phyloP scores from a whole-genome alignment of 176 grass and related monocot genomes.

The Triticum dicoccoides region DNA sequence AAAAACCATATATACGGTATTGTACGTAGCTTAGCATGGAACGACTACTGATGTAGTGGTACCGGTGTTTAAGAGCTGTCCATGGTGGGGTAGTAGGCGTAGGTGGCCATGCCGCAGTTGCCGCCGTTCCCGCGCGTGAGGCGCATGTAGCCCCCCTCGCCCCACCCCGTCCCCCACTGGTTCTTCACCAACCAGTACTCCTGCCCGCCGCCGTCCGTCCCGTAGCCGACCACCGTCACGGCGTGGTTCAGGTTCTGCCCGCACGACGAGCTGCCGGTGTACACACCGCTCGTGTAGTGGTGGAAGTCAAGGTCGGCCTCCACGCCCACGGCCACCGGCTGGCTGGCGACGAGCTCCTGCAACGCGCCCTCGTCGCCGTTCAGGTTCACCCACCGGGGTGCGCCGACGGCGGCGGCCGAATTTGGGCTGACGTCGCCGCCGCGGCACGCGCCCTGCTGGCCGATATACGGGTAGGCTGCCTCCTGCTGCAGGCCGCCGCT shows the following conservation, averaged over 20 bases:
- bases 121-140: neutral
- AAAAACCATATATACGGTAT: too few species aligned
- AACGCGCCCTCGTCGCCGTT: slow-evolving; percentile 36
- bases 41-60: too few species aligned
- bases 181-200: slow-evolving; percentile 70
- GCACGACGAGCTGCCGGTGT: slow-evolving; percentile 36
- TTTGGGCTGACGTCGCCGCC: neutral
- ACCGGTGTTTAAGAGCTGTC: neutral
- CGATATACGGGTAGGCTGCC: slow-evolving; percentile 36
- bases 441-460: slow-evolving; percentile 21
- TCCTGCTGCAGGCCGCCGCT: slow-evolving; percentile 47
- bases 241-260: slow-evolving; percentile 48
- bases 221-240: slow-evolving; percentile 49
- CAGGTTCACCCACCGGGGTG: neutral
- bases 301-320: slow-evolving; percentile 53
- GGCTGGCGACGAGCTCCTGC: slow-evolving; percentile 24
- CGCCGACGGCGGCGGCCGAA: slow-evolving; percentile 7
- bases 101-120: slow-evolving; percentile 48
- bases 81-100: slow-evolving; percentile 47
- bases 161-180: slow-evolving; percentile 58
- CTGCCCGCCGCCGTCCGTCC: neutral
- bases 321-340: slow-evolving; percentile 41
- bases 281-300: slow-evolving; percentile 45
- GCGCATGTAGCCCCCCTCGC: slow-evolving; percentile 30
- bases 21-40: too few species aligned